phyloP scores from a whole-genome alignment of 345 rosid genomes.

The Populus tremula region DNA sequence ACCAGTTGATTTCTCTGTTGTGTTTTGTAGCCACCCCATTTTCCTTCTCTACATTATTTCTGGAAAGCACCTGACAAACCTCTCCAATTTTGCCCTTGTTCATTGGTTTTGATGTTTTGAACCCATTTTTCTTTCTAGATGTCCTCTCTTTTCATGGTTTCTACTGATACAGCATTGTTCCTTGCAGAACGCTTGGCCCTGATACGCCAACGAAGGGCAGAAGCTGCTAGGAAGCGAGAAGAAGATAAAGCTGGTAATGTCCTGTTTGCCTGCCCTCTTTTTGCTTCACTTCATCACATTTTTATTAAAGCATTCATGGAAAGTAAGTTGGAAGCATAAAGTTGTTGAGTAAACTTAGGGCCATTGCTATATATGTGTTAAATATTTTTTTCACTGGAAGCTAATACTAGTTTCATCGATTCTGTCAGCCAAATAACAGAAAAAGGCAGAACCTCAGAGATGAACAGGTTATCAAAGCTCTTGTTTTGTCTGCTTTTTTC shows the following conservation, averaged over 20 bases:
- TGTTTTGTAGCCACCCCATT: neutral
- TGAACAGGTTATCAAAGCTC: slow-evolving; percentile 17
- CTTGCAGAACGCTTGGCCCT: slow-evolving; percentile 64
- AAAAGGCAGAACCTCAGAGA: slow-evolving; percentile 50
- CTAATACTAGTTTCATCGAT: slow-evolving; percentile 17
- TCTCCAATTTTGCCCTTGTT: neutral
- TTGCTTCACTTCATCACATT: no score
- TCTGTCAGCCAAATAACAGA: slow-evolving; percentile 43
- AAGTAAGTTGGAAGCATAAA: no score
- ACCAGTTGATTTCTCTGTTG: neutral
- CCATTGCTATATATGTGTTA: neutral
- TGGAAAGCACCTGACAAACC: neutral
- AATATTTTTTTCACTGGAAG: neutral
- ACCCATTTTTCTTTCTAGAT: neutral
- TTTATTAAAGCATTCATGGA: no score
- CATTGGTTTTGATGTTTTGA: neutral
- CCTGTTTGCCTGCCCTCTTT: no score
- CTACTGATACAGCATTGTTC: neutral
- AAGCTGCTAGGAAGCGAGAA: slow-evolving; percentile 65
- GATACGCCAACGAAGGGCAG: slow-evolving; percentile 74
- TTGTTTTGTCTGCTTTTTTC: neutral
- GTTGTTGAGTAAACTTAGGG: neutral
- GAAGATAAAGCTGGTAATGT: slow-evolving; percentile 58
- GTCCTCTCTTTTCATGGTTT: neutral
- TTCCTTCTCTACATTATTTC: neutral